phyloP scores from a whole-genome alignment of 768 basidiomycete species.

The Xerocomellus intermedius region DNA sequence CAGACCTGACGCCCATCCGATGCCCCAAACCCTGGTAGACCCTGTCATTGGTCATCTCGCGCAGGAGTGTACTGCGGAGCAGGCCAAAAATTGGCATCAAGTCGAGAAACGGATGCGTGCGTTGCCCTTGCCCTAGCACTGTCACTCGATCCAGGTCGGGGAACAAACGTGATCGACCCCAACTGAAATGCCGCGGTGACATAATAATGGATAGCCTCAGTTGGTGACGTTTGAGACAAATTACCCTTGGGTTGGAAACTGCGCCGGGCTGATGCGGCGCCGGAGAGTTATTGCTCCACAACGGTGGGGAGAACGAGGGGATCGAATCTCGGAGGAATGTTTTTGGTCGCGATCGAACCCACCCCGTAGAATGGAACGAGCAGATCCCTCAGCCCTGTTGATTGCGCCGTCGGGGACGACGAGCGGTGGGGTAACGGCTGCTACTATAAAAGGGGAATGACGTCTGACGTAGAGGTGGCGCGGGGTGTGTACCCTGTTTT shows the following conservation, averaged over 20 bases:
- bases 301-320: neutral
- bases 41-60: neutral
- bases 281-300: neutral
- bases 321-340: no score
- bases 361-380: neutral
- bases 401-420: conserved; percentile 1
- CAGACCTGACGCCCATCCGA: no score
- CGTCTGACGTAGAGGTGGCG: conserved; percentile 35
- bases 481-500: conserved; percentile 35
- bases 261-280: neutral
- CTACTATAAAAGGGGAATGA: conserved; percentile 26
- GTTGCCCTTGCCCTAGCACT: no score
- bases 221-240: neutral
- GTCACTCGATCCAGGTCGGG: no score
- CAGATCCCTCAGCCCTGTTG: conserved; percentile 2
- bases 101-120: no score
- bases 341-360: neutral
- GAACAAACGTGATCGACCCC: no score
- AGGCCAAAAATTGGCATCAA: neutral
- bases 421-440: conserved; percentile 3
- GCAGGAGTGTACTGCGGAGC: no score
- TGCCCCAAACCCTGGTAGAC: neutral
- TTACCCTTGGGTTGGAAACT: neutral
- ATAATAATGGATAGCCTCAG: neutral
- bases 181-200: neutral